A percentile compares a stretch with the other conserved stretches of the same genome.
Conservation (phyloP, 2,329 filamentous ascomycete genomes). For the Daldinia eschscholtzii region DNA sequence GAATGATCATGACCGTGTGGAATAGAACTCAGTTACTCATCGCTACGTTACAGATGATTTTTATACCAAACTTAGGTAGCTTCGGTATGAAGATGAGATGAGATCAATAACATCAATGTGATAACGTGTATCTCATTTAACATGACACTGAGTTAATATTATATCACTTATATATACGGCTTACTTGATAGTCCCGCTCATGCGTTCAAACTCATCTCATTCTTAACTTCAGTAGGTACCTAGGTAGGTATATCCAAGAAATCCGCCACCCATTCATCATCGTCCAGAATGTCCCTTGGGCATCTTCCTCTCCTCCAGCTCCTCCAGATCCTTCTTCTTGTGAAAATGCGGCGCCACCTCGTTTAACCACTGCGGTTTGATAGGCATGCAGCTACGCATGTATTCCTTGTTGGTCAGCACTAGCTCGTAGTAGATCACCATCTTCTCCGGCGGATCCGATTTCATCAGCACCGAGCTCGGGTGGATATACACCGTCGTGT, state of each 20-base stretch:
- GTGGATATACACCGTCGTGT: conserved; percentile 90
- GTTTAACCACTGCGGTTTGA: conserved; percentile 85
- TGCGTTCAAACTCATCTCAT: conserved; percentile 2
- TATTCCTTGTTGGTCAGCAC: conserved; percentile 91
- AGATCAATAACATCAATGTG: too few species aligned
- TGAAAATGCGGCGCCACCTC: conserved; percentile 96
- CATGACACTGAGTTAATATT: neutral
- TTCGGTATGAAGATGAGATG: neutral
- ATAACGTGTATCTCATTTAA: neutral
- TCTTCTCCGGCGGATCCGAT: conserved; percentile 79
- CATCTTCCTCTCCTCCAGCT: conserved; percentile 82
- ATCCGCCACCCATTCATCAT: neutral
- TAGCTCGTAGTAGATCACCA: conserved; percentile 88
- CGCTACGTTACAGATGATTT: neutral
- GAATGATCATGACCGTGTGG: neutral
- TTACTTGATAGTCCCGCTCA: neutral
- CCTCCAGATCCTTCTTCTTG: conserved; percentile 90
- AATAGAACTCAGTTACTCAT: neutral
- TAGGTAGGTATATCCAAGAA: conserved; percentile 3
- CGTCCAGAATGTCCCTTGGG: conserved; percentile 60
- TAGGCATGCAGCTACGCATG: conserved; percentile 87
- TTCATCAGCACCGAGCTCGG: conserved; percentile 86
- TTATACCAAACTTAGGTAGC: neutral
- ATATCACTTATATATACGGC: neutral
- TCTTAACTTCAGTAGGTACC: neutral